Conservation (phyloP, 164 flowering plant species). For the Piper betle region DNA sequence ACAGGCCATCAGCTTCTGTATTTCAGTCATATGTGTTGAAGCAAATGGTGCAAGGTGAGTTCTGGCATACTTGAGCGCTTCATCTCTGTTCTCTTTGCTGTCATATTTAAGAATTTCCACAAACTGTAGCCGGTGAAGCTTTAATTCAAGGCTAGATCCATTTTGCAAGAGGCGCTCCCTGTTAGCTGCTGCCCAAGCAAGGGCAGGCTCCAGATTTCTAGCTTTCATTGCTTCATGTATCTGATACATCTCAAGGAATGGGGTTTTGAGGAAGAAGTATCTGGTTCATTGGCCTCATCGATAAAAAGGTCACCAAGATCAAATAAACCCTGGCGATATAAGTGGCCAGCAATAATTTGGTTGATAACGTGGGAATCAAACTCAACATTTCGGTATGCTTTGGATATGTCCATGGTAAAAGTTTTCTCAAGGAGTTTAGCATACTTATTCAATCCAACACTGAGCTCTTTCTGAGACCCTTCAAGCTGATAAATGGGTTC, state of each 20-base stretch:
- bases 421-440: constrained; percentile 59
- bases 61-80: constrained; percentile 56
- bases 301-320: constrained; percentile 65
- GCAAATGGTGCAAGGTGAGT: constrained; percentile 44
- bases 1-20: constrained; percentile 77
- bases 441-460: constrained; percentile 48
- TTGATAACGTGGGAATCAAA: constrained; percentile 47
- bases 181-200: constrained; percentile 50
- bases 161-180: constrained; percentile 35
- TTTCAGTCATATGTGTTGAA: constrained; percentile 31
- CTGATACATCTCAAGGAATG: constrained; percentile 52
- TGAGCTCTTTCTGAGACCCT: constrained; percentile 63
- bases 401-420: constrained; percentile 67
- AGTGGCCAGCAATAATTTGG: constrained; percentile 61
- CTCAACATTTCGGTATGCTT: constrained; percentile 62
- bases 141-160: constrained; percentile 53
- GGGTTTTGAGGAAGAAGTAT: constrained; percentile 26
- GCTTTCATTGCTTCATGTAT: constrained; percentile 54
- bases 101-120: constrained; percentile 51
- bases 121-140: constrained; percentile 59
- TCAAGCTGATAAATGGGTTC: constrained; percentile 43
- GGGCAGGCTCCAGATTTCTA: constrained; percentile 56
- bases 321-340: constrained; percentile 63
- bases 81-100: constrained; percentile 29
- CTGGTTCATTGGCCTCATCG: constrained; percentile 43